A percentile compares a stretch with the other conserved stretches of the same genome.
phyloP scores from a whole-genome alignment of 768 basidiomycete species.

The Grammothele lineata region DNA sequence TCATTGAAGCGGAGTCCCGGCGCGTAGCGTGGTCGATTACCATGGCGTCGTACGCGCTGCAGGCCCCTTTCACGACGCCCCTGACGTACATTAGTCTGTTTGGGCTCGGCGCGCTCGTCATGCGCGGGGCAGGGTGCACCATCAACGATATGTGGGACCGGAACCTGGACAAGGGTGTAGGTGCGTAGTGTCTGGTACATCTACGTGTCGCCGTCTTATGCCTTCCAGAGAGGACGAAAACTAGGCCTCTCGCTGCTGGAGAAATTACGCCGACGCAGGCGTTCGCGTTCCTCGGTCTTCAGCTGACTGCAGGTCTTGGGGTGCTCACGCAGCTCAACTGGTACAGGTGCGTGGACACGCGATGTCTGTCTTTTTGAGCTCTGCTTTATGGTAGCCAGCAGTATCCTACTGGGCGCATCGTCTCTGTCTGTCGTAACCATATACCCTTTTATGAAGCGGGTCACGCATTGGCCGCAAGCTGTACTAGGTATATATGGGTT shows the following conservation, averaged over 20 bases:
- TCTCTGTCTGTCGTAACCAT: conserved; percentile 83
- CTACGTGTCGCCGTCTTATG: no score
- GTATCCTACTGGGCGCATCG: conserved; percentile 88
- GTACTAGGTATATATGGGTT: conserved; percentile 68
- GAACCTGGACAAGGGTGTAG: conserved; percentile 87
- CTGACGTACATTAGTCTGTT: conserved; percentile 79
- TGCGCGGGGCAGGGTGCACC: conserved; percentile 98
- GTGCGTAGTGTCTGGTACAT: conserved; percentile 39
- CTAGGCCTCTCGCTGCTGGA: conserved; percentile 83
- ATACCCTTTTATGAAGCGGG: conserved; percentile 96
- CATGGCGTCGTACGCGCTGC: conserved; percentile 85
- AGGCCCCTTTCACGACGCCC: conserved; percentile 62
- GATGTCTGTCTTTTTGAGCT: not conserved
- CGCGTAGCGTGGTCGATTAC: conserved; percentile 92
- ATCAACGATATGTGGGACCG: conserved; percentile 99
- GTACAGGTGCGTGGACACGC: conserved; percentile 77
- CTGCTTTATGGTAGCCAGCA: conserved; percentile 25
- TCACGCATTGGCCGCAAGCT: conserved; percentile 96
- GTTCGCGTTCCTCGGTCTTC: conserved; percentile 72
- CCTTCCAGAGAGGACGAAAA: conserved; percentile 73
- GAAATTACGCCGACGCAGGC: conserved; percentile 77
- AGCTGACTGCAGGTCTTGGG: conserved; percentile 78
- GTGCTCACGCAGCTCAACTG: conserved; percentile 89
- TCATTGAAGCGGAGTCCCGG: not conserved
- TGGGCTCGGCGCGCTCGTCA: conserved; percentile 85